Conservation (phyloP, 129 eudicot genomes). For the Lactuca saligna region DNA sequence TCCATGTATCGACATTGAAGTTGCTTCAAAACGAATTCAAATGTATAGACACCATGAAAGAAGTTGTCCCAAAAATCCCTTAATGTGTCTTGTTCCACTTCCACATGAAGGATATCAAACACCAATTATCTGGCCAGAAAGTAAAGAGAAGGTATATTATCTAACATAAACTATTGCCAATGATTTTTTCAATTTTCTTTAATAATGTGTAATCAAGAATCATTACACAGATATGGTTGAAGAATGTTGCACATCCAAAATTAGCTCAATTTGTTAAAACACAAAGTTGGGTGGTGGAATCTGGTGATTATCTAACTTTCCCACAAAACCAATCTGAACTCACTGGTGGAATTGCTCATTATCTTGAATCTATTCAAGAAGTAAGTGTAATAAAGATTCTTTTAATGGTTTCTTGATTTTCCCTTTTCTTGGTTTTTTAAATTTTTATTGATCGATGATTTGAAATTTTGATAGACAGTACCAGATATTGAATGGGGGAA, state of each 20-base stretch:
- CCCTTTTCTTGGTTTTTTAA: slow-evolving; percentile 4
- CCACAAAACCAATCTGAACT: slow-evolving; percentile 75
- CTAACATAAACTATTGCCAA: neutral
- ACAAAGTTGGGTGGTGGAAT: slow-evolving; percentile 76
- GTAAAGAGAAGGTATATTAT: slow-evolving; percentile 64
- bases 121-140: slow-evolving; percentile 84
- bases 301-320: slow-evolving; percentile 78
- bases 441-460: neutral
- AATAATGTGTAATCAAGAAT: slow-evolving; percentile 14
- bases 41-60: slow-evolving; percentile 84
- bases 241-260: slow-evolving; percentile 93
- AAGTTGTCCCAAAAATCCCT: slow-evolving; percentile 69
- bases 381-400: slow-evolving; percentile 27
- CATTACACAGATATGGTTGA: slow-evolving; percentile 75
- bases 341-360: slow-evolving; percentile 72
- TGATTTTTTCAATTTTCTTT: neutral
- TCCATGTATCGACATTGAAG: slow-evolving; percentile 92
- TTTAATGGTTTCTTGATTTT: neutral
- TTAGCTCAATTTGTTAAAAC: slow-evolving; percentile 63
- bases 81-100: slow-evolving; percentile 91
- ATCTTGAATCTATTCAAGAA: slow-evolving; percentile 89
- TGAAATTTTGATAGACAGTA: slow-evolving; percentile 52
- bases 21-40: slow-evolving; percentile 42
- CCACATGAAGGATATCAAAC: slow-evolving; percentile 78
- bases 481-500: slow-evolving; percentile 99